Conservation (phyloP, 768 basidiomycete genomes). For the Termitomyces sp. region DNA sequence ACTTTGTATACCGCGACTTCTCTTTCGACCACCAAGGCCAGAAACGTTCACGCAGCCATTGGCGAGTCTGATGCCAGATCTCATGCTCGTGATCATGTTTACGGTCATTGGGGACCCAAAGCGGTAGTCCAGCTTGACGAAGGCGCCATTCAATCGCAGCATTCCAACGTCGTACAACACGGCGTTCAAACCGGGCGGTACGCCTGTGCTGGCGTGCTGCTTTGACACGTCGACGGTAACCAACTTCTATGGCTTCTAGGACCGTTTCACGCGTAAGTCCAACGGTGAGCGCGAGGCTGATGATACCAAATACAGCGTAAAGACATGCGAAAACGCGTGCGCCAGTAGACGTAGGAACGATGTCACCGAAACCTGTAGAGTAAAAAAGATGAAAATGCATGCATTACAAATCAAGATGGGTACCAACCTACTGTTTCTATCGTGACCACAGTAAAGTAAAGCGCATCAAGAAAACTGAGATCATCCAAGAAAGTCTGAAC, state of each 20-base stretch:
- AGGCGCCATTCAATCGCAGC: constrained; percentile 61
- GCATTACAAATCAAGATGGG: neutral
- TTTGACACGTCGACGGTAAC: constrained; percentile 49
- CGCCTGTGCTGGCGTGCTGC: constrained; percentile 40
- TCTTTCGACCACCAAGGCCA: constrained; percentile 6
- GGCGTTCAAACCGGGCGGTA: constrained; percentile 32
- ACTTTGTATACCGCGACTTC: neutral
- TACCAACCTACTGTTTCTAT: constrained; percentile 59
- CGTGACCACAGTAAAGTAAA: constrained; percentile 73
- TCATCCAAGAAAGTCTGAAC: constrained; percentile 46
- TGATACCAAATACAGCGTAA: constrained; percentile 54
- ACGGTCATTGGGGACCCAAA: constrained; percentile 45
- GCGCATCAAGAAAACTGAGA: constrained; percentile 60
- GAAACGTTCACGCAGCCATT: neutral
- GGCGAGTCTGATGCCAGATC: neutral
- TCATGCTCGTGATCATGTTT: neutral
- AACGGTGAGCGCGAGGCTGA: constrained; percentile 61
- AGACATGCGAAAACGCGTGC: constrained; percentile 55
- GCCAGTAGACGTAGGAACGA: constrained; percentile 43
- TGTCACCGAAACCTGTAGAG: constrained; percentile 67
- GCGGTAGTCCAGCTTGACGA: constrained; percentile 35
- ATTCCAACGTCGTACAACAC: constrained; percentile 49
- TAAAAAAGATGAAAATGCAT: neutral
- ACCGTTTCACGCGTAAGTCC: constrained; percentile 63
- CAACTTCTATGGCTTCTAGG: constrained; percentile 66